Evolutionary conservation across 2,329 filamentous ascomycete genomes (phyloP).

Genomic region (Scedosporium dehoogii): DNA sequence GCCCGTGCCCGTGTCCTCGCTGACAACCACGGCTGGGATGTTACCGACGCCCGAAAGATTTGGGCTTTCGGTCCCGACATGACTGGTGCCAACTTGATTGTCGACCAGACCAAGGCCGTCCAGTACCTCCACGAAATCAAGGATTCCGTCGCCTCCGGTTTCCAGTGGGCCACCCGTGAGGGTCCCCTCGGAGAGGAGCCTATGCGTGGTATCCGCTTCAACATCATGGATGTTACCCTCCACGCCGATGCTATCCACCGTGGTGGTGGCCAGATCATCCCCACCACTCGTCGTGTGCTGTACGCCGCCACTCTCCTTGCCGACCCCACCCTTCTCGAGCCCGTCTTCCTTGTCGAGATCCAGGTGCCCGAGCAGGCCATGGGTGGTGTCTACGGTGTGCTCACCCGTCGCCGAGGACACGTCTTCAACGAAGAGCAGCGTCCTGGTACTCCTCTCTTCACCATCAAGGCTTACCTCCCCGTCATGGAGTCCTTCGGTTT

Average conservation of each 20-base stretch:
- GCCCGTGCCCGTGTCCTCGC: slow-evolving; percentile 89
- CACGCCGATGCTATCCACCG: slow-evolving; percentile 99
- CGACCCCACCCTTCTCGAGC: slow-evolving; percentile 85
- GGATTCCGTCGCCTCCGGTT: slow-evolving; percentile 98
- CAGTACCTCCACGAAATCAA: slow-evolving; percentile 99
- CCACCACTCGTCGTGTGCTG: slow-evolving; percentile 92
- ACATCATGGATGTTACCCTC: slow-evolving; percentile 98
- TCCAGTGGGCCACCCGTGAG: slow-evolving; percentile 99
- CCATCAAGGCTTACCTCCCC: slow-evolving; percentile 90
- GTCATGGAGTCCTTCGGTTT: slow-evolving; percentile 99
- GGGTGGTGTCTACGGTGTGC: slow-evolving; percentile 99
- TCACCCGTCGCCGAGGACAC: slow-evolving; percentile 96
- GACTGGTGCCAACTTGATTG: slow-evolving; percentile 92
- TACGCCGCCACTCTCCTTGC: slow-evolving; percentile 89
- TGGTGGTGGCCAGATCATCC: slow-evolving; percentile 98
- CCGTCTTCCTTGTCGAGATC: slow-evolving; percentile 98
- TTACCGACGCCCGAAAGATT: slow-evolving; percentile 99
- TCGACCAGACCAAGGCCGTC: slow-evolving; percentile 99
- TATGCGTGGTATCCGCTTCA: slow-evolving; percentile 94
- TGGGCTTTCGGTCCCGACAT: slow-evolving; percentile 99
- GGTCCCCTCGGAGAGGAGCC: slow-evolving; percentile 97
- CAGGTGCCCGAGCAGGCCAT: slow-evolving; percentile 97
- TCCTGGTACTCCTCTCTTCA: slow-evolving; percentile 97
- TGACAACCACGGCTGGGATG: slow-evolving; percentile 97
- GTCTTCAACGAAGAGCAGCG: slow-evolving; percentile 98